Evolutionary conservation across 441 rosid genomes (phyloP).

Genomic region (Croton laevigatus): DNA sequence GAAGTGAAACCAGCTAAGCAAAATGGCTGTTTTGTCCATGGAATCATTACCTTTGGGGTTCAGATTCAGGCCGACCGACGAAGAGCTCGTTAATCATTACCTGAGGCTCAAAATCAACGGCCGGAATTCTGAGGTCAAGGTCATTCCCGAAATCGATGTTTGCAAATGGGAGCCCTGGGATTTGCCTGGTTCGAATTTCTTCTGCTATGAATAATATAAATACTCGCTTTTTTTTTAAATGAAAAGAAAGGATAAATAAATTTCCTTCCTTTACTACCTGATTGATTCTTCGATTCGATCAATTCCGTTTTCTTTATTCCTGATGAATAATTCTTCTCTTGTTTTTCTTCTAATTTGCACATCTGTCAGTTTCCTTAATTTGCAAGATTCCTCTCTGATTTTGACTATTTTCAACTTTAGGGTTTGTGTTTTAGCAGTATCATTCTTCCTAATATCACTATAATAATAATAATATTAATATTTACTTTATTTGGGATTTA

Average conservation of each 20-base stretch:
- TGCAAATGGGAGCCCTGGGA: constrained; percentile 98
- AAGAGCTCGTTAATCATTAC: constrained; percentile 81
- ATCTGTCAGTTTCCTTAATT: constrained; percentile 17
- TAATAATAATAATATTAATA: background rate
- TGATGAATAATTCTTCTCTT: constrained; percentile 10
- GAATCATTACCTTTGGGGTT: constrained; percentile 70
- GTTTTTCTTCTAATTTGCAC: constrained; percentile 1
- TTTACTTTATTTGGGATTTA: constrained; percentile 19
- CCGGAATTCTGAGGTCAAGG: constrained; percentile 59
- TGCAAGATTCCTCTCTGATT: constrained; percentile 18
- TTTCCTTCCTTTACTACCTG: background rate
- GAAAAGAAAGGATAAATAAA: background rate
- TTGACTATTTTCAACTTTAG: constrained; percentile 7
- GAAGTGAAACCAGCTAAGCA: background rate
- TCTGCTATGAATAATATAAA: too few relatives aligned
- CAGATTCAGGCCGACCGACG: constrained; percentile 87
- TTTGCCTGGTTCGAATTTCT: constrained; percentile 49
- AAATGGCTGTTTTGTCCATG: constrained; percentile 40
- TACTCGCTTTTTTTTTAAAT: background rate
- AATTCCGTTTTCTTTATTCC: constrained; percentile 12
- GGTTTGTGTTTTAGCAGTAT: background rate
- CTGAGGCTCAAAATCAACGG: constrained; percentile 80
- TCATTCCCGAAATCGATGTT: constrained; percentile 76
- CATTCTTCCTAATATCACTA: background rate
- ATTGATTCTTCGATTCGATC: constrained; percentile 30